Evolutionary conservation across 2,329 filamentous ascomycete species (phyloP), one percentile per base, ranked within the genome.

Genomic region (Beauveria australis): DNA sequence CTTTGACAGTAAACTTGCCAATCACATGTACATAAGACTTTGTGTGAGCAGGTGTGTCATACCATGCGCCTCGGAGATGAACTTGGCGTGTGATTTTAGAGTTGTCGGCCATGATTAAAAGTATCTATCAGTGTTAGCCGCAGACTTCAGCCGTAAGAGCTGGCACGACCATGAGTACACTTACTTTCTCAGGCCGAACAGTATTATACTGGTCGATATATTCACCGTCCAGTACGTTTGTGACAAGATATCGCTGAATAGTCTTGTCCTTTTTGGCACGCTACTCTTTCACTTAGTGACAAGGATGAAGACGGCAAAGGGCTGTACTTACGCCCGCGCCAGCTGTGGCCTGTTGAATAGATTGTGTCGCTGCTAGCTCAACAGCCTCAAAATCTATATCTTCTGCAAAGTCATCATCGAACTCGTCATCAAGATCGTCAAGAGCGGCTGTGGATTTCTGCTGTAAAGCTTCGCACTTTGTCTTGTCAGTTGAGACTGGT

Each of bases 221-320:
- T 51, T 86, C 80, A 66, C 83, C 83, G 63, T 89, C 83, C 63
- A 89, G 76, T 66, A 92, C 84, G 69, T 88, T 85, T 65, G 87
- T 88, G 67, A 97, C 83, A 64, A 92, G 79, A 75, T 96, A 96
- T 66, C 93, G 88, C 74, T 96, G 91, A 69, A 96, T 95, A 53
- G 87, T 84, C 76, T 85, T 87, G 67, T 81, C 77, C 72, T 87
- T 89, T 71, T 81, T 77, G 71, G 78, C 82, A 75, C 81, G 84
- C 88, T 89, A 83, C 79, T 62, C 78, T 73, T 75, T 75, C 71
- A 70, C 79, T 92, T 87, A 92, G 89, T 77, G 80, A 76, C 67
- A 70, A 68, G 64, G 64, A 66, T 64, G 64, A 61, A 63, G 63
- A 65, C 61, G 64, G 60, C 49, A 52, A 61, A 63, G 44, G 3